Evolutionary conservation across 2,329 filamentous ascomycete species (phyloP), one percentile per base, ranked within the genome.

Genomic region (Ophiostoma ulmi): DNA sequence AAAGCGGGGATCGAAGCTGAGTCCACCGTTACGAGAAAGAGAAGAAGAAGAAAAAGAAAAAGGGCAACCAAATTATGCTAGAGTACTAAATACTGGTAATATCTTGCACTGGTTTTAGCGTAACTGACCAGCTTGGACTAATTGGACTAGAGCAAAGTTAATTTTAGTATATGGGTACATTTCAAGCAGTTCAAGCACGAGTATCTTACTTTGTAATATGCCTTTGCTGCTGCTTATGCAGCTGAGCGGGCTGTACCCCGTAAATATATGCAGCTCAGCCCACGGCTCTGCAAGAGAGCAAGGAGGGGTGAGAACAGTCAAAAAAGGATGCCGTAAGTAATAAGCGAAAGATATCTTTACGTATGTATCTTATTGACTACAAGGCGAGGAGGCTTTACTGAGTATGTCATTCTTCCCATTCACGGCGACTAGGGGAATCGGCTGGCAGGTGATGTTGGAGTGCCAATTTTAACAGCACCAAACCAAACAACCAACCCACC

Each of bases 1-100:
- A 65, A 38, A 65, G 63, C 63, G 63, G 63, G 3, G 7, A 39
- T 20, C 61, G 44, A 36, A 68, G 65, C 65, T 70, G 69, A 70
- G 36, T 41, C 65, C 44, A 22, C 64, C 64, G 64, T 68, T 67
- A 41, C 63, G 31, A 31, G 31, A 31, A 31, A 31, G 31, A 63
- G 31, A 38, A 63, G 31, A 63, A 14, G 31, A 31, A 22, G 5
- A 31, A 22, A 17, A 55, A 55, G 20, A 11, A 35, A 55, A 61
- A 39, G 39, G 58, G 22, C 35, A 55, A 63, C 20, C 41, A 14
- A 10, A 58, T 58, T 58, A 26, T n/a, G 2, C 52, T 58, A 31
- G 31, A 31, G 31, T 31, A 31, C 31, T 31, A 31, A 31, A 31
- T 31, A 31, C 31, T 31, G 31, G 31, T 31, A 31, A 31, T 31